phyloP scores from a whole-genome alignment of 2,329 filamentous ascomycete genomes.

The Dichotomopilus funicola region DNA sequence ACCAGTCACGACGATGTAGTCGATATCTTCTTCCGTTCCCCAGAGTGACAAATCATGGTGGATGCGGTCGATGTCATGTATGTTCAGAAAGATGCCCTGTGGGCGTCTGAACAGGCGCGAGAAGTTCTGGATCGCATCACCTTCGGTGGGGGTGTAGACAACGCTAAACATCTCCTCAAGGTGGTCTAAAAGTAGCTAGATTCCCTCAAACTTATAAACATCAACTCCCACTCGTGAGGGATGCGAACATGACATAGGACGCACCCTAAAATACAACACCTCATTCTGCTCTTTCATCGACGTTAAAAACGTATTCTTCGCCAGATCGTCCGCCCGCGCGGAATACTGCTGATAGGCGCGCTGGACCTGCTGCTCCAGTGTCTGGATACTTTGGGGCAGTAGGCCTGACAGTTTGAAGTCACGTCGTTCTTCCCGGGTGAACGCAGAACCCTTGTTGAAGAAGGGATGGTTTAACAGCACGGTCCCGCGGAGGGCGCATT shows the following conservation, averaged over 20 bases:
- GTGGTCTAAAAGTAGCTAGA: constrained; percentile 65
- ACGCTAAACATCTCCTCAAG: constrained; percentile 82
- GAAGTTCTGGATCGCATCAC: constrained; percentile 80
- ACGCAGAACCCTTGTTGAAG: constrained; percentile 81
- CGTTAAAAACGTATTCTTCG: constrained; percentile 83
- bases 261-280: constrained; percentile 69
- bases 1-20: constrained; percentile 84
- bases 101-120: constrained; percentile 70
- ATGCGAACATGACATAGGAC: constrained; percentile 12
- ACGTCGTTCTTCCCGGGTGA: constrained; percentile 60
- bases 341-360: constrained; percentile 77
- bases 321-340: constrained; percentile 55
- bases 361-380: constrained; percentile 66
- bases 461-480: constrained; percentile 57
- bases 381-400: constrained; percentile 65
- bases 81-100: constrained; percentile 75
- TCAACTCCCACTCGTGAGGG: no score
- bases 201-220: background rate
- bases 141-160: constrained; percentile 89
- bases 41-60: constrained; percentile 61
- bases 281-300: constrained; percentile 81
- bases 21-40: constrained; percentile 66
- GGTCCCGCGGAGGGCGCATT: constrained; percentile 44
- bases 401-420: constrained; percentile 67
- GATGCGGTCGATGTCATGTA: constrained; percentile 60